Evolutionary conservation across 768 basidiomycete genomes (phyloP), one percentile per base, ranked within the genome.

Genomic region (Krasilnikovozyma curviuscula): DNA sequence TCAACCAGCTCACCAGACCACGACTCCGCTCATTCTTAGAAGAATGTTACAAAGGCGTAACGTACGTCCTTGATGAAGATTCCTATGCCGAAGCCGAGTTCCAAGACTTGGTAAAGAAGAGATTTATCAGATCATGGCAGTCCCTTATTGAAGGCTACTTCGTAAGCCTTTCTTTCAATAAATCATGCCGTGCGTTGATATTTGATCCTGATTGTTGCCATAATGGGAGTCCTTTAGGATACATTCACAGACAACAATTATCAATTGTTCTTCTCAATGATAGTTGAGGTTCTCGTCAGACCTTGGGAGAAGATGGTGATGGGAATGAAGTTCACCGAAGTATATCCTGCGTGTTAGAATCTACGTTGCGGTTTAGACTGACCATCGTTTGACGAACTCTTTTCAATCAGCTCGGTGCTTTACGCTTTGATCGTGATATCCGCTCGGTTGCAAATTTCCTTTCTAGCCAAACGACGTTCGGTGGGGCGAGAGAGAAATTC

Each of bases 221-320:
- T 12, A 23, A 5, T n/a, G 35, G 4, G 35, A 37, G 35, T 4
- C 33, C 18, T 12, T 37, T 56, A 93, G 86, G 83, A 83, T 39
- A 69, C 75, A 0, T 79, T 93, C 61, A 91, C 86, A 0, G 84
- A 91, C 49, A 71, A 66, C 40, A 97, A 95, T 62, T 93, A 81
- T 60, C 78, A 81, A 9, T 61, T 78, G 21, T 78, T 97, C 66
- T 91, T 89, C 59, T 75, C 76, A 8, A 72, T 91, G 31, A 78
- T 78, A 0, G 71, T 97, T 14, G 88, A 91, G 59, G 75, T 83
- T 7, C 68, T 97, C 18, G 75, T 93, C n/a, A 72, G 83, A 40
- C 89, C 88, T 37, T 95, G 88, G 88, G 93, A 98, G 66, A 91
- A 83, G 63, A 74, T 78, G 56, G 69, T 88, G 19, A 70, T 78